Evolutionary conservation across 2,329 filamentous ascomycete genomes (phyloP).

Genomic region (Orbilia blumenaviensis): DNA sequence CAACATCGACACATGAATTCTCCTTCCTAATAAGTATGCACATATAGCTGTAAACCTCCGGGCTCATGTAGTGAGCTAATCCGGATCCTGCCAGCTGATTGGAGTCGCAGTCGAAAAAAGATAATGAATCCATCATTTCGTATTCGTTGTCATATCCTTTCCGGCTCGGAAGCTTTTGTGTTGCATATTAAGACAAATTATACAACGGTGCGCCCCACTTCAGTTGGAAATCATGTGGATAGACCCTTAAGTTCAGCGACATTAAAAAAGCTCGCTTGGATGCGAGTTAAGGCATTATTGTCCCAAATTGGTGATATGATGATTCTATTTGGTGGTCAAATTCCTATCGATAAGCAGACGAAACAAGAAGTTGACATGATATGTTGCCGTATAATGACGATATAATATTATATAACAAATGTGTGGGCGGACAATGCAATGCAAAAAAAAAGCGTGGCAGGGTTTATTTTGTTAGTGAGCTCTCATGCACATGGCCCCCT

Average conservation of each 20-base stretch:
- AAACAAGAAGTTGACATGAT: too few relatives aligned
- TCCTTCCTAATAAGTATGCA: neutral
- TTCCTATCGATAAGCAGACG: too few relatives aligned
- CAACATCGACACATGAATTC: neutral
- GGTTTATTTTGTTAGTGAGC: neutral
- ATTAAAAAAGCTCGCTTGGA: neutral
- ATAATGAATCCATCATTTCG: neutral
- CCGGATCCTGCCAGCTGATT: too few relatives aligned
- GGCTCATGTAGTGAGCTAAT: too few relatives aligned
- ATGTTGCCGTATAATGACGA: too few relatives aligned
- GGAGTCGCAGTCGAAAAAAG: too few relatives aligned
- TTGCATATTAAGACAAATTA: neutral
- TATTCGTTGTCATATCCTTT: neutral
- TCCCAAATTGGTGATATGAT: neutral
- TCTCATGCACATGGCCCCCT: neutral
- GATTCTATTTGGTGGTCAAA: too few relatives aligned
- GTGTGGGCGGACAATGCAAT: too few relatives aligned
- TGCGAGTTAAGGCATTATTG: neutral
- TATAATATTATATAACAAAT: too few relatives aligned
- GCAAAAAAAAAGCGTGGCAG: neutral
- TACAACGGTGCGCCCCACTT: neutral
- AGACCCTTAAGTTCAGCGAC: neutral
- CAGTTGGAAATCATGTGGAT: slow-evolving; percentile 2
- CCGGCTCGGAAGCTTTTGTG: neutral
- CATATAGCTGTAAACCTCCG: neutral